phyloP scores from a whole-genome alignment of 2,329 filamentous ascomycete species.

The Trichoderma sp. region DNA sequence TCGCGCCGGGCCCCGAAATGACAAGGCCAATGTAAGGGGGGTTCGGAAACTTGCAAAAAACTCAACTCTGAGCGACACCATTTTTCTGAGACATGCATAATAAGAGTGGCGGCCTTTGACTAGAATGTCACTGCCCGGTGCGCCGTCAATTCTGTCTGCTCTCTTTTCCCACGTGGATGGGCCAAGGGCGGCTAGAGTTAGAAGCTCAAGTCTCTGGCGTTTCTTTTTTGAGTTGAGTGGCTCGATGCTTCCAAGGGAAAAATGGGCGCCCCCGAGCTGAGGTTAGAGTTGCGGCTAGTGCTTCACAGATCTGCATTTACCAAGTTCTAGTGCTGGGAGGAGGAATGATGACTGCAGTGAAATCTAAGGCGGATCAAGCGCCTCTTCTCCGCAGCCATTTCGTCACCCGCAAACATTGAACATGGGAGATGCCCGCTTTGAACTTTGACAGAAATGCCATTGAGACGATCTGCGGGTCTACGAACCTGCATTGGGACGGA shows the following conservation, averaged over 20 bases:
- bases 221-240: constrained; percentile 3
- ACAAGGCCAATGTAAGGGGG: background rate
- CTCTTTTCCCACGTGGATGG: constrained; percentile 1
- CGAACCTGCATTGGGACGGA: background rate
- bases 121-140: background rate
- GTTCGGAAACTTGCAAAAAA: background rate
- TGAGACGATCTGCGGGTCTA: background rate
- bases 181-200: background rate
- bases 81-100: constrained; percentile 8
- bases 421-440: background rate
- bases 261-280: background rate
- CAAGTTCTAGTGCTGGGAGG: background rate
- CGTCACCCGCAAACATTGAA: background rate
- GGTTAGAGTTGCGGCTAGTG: constrained; percentile 10
- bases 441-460: background rate
- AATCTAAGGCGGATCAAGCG: background rate
- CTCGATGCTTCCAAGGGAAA: background rate
- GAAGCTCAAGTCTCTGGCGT: background rate
- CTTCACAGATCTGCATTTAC: background rate
- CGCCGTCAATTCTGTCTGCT: background rate
- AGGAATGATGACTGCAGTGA: background rate
- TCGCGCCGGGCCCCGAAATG: background rate
- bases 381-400: background rate
- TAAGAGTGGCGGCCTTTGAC: background rate
- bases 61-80: background rate